Conservation (phyloP, 495 filamentous ascomycete genomes). For the Neurospora sp. region DNA sequence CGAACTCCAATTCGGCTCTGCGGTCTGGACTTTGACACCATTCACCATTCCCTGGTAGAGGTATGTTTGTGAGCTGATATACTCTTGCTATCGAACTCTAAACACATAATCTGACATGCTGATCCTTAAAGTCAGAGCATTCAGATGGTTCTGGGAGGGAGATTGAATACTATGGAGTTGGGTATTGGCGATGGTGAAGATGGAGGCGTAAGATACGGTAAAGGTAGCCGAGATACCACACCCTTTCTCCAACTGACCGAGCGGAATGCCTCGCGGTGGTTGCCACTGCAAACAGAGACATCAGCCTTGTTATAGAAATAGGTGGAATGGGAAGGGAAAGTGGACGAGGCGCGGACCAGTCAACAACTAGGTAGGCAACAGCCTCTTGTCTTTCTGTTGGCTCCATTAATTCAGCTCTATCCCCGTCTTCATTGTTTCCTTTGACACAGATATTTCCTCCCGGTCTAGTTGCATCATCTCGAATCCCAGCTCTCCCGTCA, state of each 20-base stretch:
- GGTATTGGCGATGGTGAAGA: not conserved
- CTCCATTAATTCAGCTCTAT: not conserved
- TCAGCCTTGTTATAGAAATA: not conserved
- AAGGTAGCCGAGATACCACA: not conserved
- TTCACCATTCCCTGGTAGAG: not conserved
- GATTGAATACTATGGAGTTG: not conserved
- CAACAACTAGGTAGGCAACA: not conserved
- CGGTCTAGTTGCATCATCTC: not conserved
- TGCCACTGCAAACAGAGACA: not conserved
- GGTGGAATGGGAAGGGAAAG: not conserved
- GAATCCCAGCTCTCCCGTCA: not conserved
- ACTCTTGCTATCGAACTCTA: not conserved
- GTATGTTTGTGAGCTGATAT: not conserved
- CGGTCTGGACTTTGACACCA: not conserved
- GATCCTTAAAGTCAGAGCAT: not conserved
- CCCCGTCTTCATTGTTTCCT: not conserved
- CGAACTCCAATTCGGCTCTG: not conserved
- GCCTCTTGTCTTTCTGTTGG: not conserved
- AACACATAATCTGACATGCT: not conserved
- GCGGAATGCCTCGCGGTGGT: not conserved
- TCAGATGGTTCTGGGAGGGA: not conserved
- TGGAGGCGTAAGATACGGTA: not conserved
- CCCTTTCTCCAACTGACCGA: not conserved
- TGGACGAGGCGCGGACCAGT: not conserved
- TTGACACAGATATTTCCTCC: not conserved